Evolutionary conservation across 805 yeast genomes (phyloP).

Genomic region (Candida sakaeoensis): DNA sequence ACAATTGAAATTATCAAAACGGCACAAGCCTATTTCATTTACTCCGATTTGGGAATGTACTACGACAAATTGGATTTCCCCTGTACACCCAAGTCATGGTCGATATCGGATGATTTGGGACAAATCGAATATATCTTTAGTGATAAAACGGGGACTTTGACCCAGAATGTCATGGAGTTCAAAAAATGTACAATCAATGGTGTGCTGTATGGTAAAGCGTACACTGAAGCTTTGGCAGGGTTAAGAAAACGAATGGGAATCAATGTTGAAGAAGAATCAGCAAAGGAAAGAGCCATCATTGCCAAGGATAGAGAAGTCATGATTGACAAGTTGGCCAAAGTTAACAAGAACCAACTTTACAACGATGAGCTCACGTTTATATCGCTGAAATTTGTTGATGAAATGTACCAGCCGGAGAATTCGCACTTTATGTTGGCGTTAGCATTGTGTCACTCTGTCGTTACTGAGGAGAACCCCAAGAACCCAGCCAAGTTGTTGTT

Average conservation of each 20-base stretch:
- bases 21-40: conserved; percentile 76
- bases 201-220: conserved; percentile 69
- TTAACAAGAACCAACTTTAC: conserved; percentile 24
- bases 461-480: conserved; percentile 62
- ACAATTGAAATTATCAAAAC: conserved; percentile 81
- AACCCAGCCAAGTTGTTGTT: conserved; percentile 53
- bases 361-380: conserved; percentile 68
- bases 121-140: conserved; percentile 82
- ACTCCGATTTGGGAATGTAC: conserved; percentile 70
- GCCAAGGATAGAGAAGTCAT: conserved; percentile 56
- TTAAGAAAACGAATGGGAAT: conserved; percentile 73
- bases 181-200: conserved; percentile 79
- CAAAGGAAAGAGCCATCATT: conserved; percentile 50
- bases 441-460: conserved; percentile 76
- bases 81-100: conserved; percentile 83
- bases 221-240: conserved; percentile 81
- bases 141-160: conserved; percentile 81
- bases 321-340: conserved; percentile 35
- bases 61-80: conserved; percentile 69
- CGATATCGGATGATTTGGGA: conserved; percentile 80
- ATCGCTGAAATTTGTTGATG: conserved; percentile 62
- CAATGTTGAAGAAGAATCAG: conserved; percentile 62
- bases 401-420: conserved; percentile 52
- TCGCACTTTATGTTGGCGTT: conserved; percentile 75
- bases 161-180: conserved; percentile 84